Evolutionary conservation across 2,329 filamentous ascomycete genomes (phyloP).

Genomic region (Phyllosticta paracitricarpa): DNA sequence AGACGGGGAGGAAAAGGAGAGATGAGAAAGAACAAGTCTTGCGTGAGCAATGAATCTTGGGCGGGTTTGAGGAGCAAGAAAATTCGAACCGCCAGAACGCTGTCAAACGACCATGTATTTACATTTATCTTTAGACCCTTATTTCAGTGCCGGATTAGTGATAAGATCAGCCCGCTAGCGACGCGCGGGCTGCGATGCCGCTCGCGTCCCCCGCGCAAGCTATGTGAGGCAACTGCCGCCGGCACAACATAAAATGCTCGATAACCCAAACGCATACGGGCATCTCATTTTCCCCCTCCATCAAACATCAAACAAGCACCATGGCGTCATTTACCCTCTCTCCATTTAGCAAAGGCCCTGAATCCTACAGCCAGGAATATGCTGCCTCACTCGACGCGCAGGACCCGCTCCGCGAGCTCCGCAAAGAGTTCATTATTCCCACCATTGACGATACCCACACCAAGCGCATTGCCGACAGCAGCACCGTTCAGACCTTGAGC

Average conservation of each 20-base stretch:
- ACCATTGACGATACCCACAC: slow-evolving; percentile 61
- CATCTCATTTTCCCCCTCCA: neutral
- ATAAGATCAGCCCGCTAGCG: neutral
- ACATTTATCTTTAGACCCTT: neutral
- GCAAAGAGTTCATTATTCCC: slow-evolving; percentile 67
- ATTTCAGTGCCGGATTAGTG: neutral
- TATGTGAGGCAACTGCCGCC: neutral
- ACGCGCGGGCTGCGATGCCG: neutral
- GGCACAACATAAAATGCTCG: neutral
- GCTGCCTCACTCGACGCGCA: slow-evolving; percentile 25
- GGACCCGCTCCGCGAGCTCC: slow-evolving; percentile 32
- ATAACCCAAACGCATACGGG: neutral
- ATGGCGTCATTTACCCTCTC: neutral
- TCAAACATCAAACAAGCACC: neutral
- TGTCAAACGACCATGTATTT: neutral
- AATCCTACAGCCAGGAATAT: slow-evolving; percentile 22
- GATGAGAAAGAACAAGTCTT: neutral
- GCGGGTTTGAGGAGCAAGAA: neutral
- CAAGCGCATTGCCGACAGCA: slow-evolving; percentile 31
- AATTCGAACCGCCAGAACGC: neutral
- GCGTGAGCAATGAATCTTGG: neutral
- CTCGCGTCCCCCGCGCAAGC: neutral
- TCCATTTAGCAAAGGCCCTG: slow-evolving; percentile 8
- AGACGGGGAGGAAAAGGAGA: neutral
- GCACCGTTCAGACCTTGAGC: slow-evolving; percentile 1